Percentiles rank a stretch among this genome's conserved stretches.
phyloP scores from a whole-genome alignment of 164 flowering plant species.

The Berberis thunbergii region DNA sequence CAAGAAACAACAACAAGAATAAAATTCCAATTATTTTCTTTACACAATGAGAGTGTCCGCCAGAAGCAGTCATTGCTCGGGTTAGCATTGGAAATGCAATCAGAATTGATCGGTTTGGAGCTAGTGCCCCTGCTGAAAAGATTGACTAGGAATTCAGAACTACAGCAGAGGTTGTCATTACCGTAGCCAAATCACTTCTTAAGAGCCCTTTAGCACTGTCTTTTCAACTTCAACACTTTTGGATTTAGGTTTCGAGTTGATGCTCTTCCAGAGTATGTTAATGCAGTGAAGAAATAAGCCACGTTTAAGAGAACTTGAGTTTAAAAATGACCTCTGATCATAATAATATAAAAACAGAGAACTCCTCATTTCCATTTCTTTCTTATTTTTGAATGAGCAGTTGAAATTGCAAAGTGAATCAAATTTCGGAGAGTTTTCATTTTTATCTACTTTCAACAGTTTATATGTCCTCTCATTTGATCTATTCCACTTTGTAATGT shows the following conservation, averaged over 20 bases:
- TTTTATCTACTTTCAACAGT: conserved; percentile 15
- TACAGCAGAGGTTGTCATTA: conserved; percentile 78
- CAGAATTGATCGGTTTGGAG: conserved; percentile 86
- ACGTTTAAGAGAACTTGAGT: conserved; percentile 11
- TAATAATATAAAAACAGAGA: conserved; percentile 2
- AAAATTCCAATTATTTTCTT: no score
- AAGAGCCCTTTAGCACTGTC: conserved; percentile 13
- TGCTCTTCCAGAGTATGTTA: conserved; percentile 9
- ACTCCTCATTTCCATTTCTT: conserved; percentile 8
- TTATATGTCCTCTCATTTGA: conserved; percentile 17
- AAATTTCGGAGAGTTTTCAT: conserved; percentile 8
- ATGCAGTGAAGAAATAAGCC: conserved; percentile 13
- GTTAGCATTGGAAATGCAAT: conserved; percentile 91
- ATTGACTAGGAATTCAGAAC: conserved; percentile 90
- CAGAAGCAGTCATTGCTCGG: conserved; percentile 67
- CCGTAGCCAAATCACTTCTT: conserved; percentile 61
- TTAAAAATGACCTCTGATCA: conserved; percentile 9
- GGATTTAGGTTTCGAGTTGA: conserved; percentile 12
- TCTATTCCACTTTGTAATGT: conserved; percentile 23
- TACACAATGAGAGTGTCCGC: conserved; percentile 82
- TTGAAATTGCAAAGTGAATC: conserved; percentile 14
- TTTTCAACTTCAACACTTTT: conserved; percentile 5
- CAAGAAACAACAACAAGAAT: no score
- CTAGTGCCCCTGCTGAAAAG: conserved; percentile 90
- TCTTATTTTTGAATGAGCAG: conserved; percentile 7